phyloP scores from a whole-genome alignment of 2,329 filamentous ascomycete genomes.

The Scedosporium minutisporum region DNA sequence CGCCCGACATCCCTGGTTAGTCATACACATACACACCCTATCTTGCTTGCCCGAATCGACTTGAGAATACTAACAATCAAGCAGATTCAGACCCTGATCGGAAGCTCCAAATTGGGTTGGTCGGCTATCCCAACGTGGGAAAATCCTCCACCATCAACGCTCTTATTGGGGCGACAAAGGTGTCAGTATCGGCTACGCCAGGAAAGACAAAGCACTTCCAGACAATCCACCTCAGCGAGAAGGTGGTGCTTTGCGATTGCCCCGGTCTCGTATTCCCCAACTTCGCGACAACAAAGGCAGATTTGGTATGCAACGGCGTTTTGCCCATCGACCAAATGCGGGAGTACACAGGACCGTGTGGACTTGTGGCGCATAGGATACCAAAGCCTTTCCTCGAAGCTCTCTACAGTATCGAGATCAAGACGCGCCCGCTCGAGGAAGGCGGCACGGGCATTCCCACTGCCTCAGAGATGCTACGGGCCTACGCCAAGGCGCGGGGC shows the following conservation, averaged over 20 bases:
- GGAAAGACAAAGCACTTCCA: slow-evolving; percentile 99
- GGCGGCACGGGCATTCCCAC: slow-evolving; percentile 84
- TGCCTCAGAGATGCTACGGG: slow-evolving; percentile 71
- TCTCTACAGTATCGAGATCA: slow-evolving; percentile 85
- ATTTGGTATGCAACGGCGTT: slow-evolving; percentile 90
- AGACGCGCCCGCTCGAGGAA: slow-evolving; percentile 72
- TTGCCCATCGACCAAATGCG: slow-evolving; percentile 93
- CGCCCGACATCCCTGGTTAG: slow-evolving; percentile 42
- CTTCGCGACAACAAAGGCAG: slow-evolving; percentile 92
- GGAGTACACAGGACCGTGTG: slow-evolving; percentile 81
- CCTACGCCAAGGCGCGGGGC: slow-evolving; percentile 81
- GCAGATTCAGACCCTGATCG: slow-evolving; percentile 29
- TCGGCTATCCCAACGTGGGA: slow-evolving; percentile 97
- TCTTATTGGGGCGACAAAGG: slow-evolving; percentile 95
- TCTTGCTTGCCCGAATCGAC: background rate
- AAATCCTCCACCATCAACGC: slow-evolving; percentile 99
- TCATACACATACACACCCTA: background rate
- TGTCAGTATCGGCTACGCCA: slow-evolving; percentile 92
- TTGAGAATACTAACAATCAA: slow-evolving; percentile 9
- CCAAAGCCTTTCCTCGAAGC: slow-evolving; percentile 85
- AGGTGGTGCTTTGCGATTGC: slow-evolving; percentile 91
- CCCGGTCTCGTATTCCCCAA: slow-evolving; percentile 98
- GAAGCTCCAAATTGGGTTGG: slow-evolving; percentile 84
- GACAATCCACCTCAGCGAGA: slow-evolving; percentile 85
- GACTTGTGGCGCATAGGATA: slow-evolving; percentile 73